Base-by-base conservation (phyloP, 768 basidiomycete species). In the Lepiota brunneoincarnata region DNA sequence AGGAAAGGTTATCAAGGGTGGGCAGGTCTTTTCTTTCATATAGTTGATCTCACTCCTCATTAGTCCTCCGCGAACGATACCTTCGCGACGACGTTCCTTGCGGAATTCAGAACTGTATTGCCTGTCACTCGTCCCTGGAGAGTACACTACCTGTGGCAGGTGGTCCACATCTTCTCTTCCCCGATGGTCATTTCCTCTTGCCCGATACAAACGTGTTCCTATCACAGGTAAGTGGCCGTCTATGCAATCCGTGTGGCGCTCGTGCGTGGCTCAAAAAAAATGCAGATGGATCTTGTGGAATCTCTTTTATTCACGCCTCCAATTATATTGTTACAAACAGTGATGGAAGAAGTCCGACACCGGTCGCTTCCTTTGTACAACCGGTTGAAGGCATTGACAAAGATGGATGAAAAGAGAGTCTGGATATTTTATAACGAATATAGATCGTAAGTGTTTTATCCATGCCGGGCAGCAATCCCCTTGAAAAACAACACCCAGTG, bases 181-280 rank as follows among this genome's bases (percentile, higher is more conserved):
- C 82, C 0, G 64, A 76, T 50, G 90, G 89, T 0, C 91, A 96
- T 63, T 94, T 85, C 64, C 67, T 98, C 23, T 72, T 99, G 12
- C 91, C 94, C 4, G 96, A 99, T 65, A 98, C 96, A 15, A 99
- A 99, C 69, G 83, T 97, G 14, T 92, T 97, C 63, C 76, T 99
- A 11, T 82, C 91, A 14, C 95, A 98, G 77, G 93, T 87, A 43
- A 37, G 75, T n/a, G 68, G 10, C 14, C 10, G 47, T 52, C 17
- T 7, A 42, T 0, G 36, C 24, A n/a, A 51, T 37, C 12, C 12
- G 52, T 42, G 9, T 20, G 17, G n/a, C 9, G 46, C 58, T 7
- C 55, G 62, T 21, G 18, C 45, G 4, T 21, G 15, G 34, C 48
- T 20, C 11, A 31, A 9, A 31, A 31, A 31, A 31, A 45, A 56